Evolutionary conservation across 352 stramenopile species (phyloP).

Genomic region (Blastocystis sp.): DNA sequence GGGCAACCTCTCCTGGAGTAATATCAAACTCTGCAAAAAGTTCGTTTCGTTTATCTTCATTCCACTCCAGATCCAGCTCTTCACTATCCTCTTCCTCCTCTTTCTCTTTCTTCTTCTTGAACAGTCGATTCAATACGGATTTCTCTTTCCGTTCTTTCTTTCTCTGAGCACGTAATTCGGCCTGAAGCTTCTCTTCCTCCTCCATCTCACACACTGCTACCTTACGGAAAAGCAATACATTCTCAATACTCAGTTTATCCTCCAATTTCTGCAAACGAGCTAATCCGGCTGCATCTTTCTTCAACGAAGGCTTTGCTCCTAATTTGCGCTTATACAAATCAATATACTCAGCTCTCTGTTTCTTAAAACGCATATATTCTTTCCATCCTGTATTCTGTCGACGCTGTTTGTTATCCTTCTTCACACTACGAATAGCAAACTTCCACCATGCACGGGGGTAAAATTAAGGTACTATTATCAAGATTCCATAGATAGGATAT

Average conservation of each 20-base stretch:
- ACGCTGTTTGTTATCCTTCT: conserved; percentile 31
- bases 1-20: neutral
- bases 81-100: conserved; percentile 19
- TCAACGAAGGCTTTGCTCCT: neutral
- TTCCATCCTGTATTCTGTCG: conserved; percentile 36
- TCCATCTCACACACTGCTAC: conserved; percentile 26
- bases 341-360: conserved; percentile 55
- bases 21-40: conserved; percentile 47
- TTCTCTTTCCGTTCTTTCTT: conserved; percentile 52
- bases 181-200: conserved; percentile 4
- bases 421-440: conserved; percentile 19
- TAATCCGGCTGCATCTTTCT: neutral
- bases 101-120: conserved; percentile 17
- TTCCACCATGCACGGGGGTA: conserved; percentile 39
- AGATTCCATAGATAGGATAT: neutral
- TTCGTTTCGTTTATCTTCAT: neutral
- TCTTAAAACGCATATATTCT: conserved; percentile 64
- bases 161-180: neutral
- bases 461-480: neutral
- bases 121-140: neutral
- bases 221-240: conserved; percentile 50
- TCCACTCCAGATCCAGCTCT: neutral
- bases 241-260: conserved; percentile 43
- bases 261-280: conserved; percentile 37
- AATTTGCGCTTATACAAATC: conserved; percentile 55